phyloP scores from a whole-genome alignment of 208 protist genomes.

The Trypanosoma congolense region DNA sequence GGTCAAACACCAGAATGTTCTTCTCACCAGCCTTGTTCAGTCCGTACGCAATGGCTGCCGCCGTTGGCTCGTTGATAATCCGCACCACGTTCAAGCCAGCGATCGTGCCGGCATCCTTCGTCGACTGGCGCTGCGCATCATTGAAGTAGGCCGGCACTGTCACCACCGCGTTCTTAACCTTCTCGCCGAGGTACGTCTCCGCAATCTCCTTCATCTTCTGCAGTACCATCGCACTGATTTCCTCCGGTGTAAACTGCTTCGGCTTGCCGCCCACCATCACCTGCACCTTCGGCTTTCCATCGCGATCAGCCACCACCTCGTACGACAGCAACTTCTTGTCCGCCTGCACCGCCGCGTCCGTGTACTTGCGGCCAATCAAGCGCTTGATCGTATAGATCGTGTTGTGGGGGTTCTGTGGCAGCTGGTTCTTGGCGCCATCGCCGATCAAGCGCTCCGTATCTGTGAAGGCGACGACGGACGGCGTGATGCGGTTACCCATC shows the following conservation, averaged over 20 bases:
- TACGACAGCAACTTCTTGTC: constrained; percentile 96
- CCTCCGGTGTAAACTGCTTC: constrained; percentile 8
- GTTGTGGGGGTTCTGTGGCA: constrained; percentile 82
- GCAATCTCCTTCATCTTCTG: constrained; percentile 10
- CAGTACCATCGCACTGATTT: constrained; percentile 6
- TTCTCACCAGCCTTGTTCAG: constrained; percentile 10
- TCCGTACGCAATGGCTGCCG: constrained; percentile 6
- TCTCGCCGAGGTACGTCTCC: constrained; percentile 8
- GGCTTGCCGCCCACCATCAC: constrained; percentile 36
- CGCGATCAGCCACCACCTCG: constrained; percentile 76
- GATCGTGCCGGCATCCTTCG: constrained; percentile 5
- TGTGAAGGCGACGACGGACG: constrained; percentile 2
- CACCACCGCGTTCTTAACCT: constrained; percentile 6
- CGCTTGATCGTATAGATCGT: constrained; percentile 94
- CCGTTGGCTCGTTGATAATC: constrained; percentile 6
- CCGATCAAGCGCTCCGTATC: constrained; percentile 6
- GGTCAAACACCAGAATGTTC: constrained; percentile 11
- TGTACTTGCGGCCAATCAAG: constrained; percentile 91
- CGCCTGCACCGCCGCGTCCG: constrained; percentile 86
- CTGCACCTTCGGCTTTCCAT: constrained; percentile 84
- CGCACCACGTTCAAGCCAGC: constrained; percentile 5
- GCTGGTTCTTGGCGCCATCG: constrained; percentile 8
- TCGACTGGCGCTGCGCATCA: constrained; percentile 7
- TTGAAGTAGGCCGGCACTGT: constrained; percentile 6
- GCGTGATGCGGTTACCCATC: constrained; percentile 10